A percentile compares a stretch with the other conserved stretches of the same genome.
Evolutionary conservation across 129 eudicot species (phyloP).

Genomic region (Gnaphalium uliginosum): DNA sequence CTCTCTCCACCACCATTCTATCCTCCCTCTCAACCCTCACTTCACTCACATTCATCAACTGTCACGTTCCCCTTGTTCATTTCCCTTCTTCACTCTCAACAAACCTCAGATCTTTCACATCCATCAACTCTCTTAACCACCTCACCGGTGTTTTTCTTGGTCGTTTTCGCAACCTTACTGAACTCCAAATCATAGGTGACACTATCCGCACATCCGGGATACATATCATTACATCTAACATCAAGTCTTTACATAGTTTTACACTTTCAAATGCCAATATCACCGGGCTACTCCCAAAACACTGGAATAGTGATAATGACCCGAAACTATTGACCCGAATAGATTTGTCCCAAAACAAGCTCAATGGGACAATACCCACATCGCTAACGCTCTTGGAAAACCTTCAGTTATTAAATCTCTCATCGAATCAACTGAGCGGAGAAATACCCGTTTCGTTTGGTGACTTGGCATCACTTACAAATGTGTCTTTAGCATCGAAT

Average conservation of each 20-base stretch:
- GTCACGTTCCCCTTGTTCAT: constrained; percentile 50
- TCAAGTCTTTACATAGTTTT: constrained; percentile 41
- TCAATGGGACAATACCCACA: constrained; percentile 62
- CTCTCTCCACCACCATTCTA: constrained; percentile 57
- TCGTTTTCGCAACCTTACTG: constrained; percentile 47
- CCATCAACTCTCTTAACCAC: constrained; percentile 50
- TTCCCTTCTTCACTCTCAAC: constrained; percentile 54
- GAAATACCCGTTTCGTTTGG: constrained; percentile 63
- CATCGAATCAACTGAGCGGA: constrained; percentile 58
- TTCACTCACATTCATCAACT: constrained; percentile 48
- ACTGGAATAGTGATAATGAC: constrained; percentile 42
- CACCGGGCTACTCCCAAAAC: constrained; percentile 56
- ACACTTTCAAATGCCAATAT: constrained; percentile 55
- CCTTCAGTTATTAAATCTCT: constrained; percentile 45
- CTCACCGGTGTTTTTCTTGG: constrained; percentile 71
- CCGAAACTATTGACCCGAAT: constrained; percentile 47
- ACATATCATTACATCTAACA: constrained; percentile 39
- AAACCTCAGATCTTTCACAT: constrained; percentile 60
- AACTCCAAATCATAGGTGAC: constrained; percentile 44
- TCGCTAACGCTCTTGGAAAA: constrained; percentile 54
- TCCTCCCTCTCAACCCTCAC: constrained; percentile 67
- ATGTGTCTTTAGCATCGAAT: constrained; percentile 60
- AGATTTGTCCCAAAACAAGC: constrained; percentile 60
- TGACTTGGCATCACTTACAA: constrained; percentile 47
- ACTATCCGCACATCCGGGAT: constrained; percentile 59